Percentiles rank a stretch among this genome's conserved stretches.
These are phyloP conservation scores for Coemansia aciculifera DNA, from an alignment of 192 early-diverging fungal species.

Conservation along the genomic window DNA sequence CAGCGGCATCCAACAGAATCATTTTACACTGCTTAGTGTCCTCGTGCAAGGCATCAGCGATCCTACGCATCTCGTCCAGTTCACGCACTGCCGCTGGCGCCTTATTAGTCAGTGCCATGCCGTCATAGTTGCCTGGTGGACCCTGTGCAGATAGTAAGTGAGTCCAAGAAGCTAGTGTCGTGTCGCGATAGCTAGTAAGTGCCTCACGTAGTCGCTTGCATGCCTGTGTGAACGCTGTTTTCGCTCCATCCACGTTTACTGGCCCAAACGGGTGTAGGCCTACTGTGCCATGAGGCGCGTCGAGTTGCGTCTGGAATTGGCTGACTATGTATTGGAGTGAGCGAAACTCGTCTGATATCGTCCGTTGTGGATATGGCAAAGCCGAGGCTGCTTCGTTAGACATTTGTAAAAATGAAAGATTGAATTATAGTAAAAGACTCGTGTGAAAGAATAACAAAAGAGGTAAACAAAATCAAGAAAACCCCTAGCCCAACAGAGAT, in stretches of 20 bases:
- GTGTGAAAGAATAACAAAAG: neutral
- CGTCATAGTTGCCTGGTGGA: neutral
- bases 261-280: slow-evolving; percentile 47
- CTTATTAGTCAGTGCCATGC: slow-evolving; percentile 17
- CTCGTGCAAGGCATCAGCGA: slow-evolving; percentile 33
- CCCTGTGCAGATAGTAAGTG: slow-evolving; percentile 9
- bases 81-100: slow-evolving; percentile 28
- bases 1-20: slow-evolving; percentile 37
- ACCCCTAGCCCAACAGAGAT: slow-evolving; percentile 7
- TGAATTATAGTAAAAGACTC: neutral
- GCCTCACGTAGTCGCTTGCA: slow-evolving; percentile 33
- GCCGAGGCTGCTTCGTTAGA: neutral
- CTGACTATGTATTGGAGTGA: slow-evolving; percentile 33
- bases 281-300: slow-evolving; percentile 26
- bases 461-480: slow-evolving; percentile 9
- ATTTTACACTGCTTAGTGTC: slow-evolving; percentile 23
- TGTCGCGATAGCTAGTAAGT: slow-evolving; percentile 33
- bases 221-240: slow-evolving; percentile 22
- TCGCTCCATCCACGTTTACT: slow-evolving; percentile 37
- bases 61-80: slow-evolving; percentile 38
- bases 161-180: slow-evolving; percentile 39
- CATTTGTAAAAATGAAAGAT: slow-evolving; percentile 10
- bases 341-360: slow-evolving; percentile 45
- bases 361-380: slow-evolving; percentile 29
- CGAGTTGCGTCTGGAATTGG: slow-evolving; percentile 42